Evolutionary conservation across 2,329 filamentous ascomycete species (phyloP).

Genomic region (Beauveria medogensis): DNA sequence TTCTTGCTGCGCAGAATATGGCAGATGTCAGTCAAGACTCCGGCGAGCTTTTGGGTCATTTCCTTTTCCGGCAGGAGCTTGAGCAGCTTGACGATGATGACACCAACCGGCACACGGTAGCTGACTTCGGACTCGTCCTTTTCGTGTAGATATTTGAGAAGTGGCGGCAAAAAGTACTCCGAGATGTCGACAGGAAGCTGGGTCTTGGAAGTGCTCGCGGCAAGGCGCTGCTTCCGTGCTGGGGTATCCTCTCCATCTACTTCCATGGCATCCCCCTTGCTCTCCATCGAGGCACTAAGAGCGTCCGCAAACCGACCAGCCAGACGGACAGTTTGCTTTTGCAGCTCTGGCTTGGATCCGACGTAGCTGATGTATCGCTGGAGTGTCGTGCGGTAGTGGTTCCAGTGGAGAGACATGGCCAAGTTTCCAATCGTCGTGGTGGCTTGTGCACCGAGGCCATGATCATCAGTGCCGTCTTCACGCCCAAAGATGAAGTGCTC

Average conservation of each 20-base stretch:
- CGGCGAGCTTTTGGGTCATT: slow-evolving; percentile 66
- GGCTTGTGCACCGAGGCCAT: slow-evolving; percentile 79
- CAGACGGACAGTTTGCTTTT: slow-evolving; percentile 79
- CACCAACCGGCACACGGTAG: slow-evolving; percentile 79
- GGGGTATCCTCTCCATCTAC: slow-evolving; percentile 26
- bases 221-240: slow-evolving; percentile 34
- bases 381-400: slow-evolving; percentile 78
- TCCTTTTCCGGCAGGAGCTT: slow-evolving; percentile 67
- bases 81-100: slow-evolving; percentile 82
- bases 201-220: slow-evolving; percentile 57
- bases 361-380: slow-evolving; percentile 79
- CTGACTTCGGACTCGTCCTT: slow-evolving; percentile 95
- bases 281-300: slow-evolving; percentile 45
- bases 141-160: slow-evolving; percentile 81
- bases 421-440: slow-evolving; percentile 72
- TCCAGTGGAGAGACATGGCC: slow-evolving; percentile 75
- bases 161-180: slow-evolving; percentile 65
- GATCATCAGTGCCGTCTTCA: slow-evolving; percentile 64
- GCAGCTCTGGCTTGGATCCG: slow-evolving; percentile 68
- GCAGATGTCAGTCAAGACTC: slow-evolving; percentile 83
- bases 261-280: slow-evolving; percentile 33
- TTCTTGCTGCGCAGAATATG: slow-evolving; percentile 86
- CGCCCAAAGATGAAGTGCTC: slow-evolving; percentile 91
- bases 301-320: slow-evolving; percentile 76
- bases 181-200: slow-evolving; percentile 67